Evolutionary conservation across 176 grass and related monocot species (phyloP).

Genomic region (Eragrostis nindensis): DNA sequence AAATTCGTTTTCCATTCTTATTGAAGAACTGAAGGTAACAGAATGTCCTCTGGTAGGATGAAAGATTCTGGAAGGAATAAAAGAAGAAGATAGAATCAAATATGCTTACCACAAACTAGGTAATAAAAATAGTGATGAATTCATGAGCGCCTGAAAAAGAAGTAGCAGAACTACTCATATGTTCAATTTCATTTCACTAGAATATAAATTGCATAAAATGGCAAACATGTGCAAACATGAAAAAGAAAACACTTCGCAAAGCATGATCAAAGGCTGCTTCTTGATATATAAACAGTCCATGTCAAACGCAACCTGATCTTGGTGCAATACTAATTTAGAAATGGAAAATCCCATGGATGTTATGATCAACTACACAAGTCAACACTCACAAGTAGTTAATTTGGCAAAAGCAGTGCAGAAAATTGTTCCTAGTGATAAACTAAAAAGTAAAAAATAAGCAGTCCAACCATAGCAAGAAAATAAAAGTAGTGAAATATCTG

Average conservation of each 20-base stretch:
- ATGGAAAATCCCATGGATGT: not conserved
- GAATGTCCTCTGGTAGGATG: constrained; percentile 10
- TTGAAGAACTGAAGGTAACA: constrained; percentile 24
- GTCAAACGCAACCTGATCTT: not conserved
- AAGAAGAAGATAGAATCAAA: constrained; percentile 23
- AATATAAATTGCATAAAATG: constrained; percentile 26
- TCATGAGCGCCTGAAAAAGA: not conserved
- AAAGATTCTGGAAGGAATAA: constrained; percentile 13
- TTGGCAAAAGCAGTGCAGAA: not conserved
- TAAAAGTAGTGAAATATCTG: not conserved
- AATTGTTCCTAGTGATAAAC: constrained; percentile 14
- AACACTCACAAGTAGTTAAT: not conserved
- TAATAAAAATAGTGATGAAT: constrained; percentile 11
- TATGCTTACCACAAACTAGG: constrained; percentile 7
- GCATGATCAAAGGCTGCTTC: not conserved
- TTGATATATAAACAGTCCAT: not conserved
- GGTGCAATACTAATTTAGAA: constrained; percentile 17
- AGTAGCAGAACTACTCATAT: not conserved
- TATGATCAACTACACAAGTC: not conserved
- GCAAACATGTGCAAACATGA: not conserved
- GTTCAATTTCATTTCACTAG: not conserved
- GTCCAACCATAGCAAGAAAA: not conserved
- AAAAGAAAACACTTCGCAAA: not conserved
- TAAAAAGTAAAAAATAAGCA: not conserved
- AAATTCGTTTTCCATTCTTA: constrained; percentile 65